phyloP scores from a whole-genome alignment of 257 asterid species.

The Primulina tabacum region DNA sequence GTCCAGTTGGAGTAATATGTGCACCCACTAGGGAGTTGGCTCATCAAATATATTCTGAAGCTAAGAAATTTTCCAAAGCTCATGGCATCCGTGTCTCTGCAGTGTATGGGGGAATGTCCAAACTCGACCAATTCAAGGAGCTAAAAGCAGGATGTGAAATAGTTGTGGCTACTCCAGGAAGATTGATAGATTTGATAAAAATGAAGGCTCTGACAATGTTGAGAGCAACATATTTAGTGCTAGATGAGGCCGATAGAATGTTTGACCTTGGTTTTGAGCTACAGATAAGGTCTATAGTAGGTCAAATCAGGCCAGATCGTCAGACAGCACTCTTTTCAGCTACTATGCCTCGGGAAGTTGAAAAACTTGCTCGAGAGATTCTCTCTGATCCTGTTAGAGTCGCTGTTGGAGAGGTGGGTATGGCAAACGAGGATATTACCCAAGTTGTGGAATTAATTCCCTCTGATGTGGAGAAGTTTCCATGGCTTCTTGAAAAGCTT shows the following conservation, averaged over 20 bases:
- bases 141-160: slow-evolving; percentile 97
- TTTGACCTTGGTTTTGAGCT: slow-evolving; percentile 99
- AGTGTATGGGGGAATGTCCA: slow-evolving; percentile 98
- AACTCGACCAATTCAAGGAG: slow-evolving; percentile 95
- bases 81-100: slow-evolving; percentile 87
- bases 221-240: slow-evolving; percentile 88
- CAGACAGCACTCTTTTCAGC: slow-evolving; percentile 96
- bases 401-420: slow-evolving; percentile 96
- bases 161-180: slow-evolving; percentile 96
- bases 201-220: slow-evolving; percentile 87
- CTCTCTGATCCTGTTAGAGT: slow-evolving; percentile 91
- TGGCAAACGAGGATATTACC: slow-evolving; percentile 96
- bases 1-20: slow-evolving; percentile 95
- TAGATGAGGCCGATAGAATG: slow-evolving; percentile 99
- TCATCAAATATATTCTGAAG: slow-evolving; percentile 92
- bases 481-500: slow-evolving; percentile 92
- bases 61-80: slow-evolving; percentile 85
- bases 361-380: slow-evolving; percentile 93
- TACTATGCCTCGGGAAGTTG: slow-evolving; percentile 94
- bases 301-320: slow-evolving; percentile 96
- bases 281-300: slow-evolving; percentile 90
- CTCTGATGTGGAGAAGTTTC: slow-evolving; percentile 76
- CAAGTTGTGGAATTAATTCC: slow-evolving; percentile 80
- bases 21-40: slow-evolving; percentile 99
- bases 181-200: slow-evolving; percentile 92